Conservation (phyloP, 352 stramenopile genomes). For the Blastocystis sp. region DNA sequence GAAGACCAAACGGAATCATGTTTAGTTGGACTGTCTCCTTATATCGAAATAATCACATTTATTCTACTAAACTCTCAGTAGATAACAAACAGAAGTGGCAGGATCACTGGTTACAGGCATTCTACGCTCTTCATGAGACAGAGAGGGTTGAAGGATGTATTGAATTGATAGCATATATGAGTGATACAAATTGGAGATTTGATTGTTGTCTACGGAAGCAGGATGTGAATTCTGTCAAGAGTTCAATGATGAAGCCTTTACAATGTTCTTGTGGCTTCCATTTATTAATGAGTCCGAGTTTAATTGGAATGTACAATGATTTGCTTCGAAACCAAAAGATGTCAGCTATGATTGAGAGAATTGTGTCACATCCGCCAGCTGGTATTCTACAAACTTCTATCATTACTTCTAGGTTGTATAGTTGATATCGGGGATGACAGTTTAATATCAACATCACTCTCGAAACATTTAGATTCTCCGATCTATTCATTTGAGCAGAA, state of each 20-base stretch:
- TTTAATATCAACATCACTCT: not conserved
- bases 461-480: not conserved
- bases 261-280: slow-evolving; percentile 10
- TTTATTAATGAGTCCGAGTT: not conserved
- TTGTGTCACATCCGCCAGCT: not conserved
- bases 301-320: slow-evolving; percentile 40
- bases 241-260: not conserved
- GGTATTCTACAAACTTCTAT: not conserved
- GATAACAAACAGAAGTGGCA: not conserved
- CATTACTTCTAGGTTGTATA: not conserved
- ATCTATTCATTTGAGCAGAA: slow-evolving; percentile 26
- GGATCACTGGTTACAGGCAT: slow-evolving; percentile 63
- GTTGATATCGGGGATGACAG: slow-evolving; percentile 40
- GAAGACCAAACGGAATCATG: slow-evolving; percentile 2
- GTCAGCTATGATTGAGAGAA: not conserved
- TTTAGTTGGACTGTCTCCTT: slow-evolving; percentile 15
- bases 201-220: not conserved
- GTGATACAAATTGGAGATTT: slow-evolving; percentile 57
- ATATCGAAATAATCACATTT: not conserved
- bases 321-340: not conserved
- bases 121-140: not conserved
- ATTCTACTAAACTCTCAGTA: not conserved
- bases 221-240: not conserved
- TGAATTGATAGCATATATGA: not conserved
- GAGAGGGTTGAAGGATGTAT: not conserved